Evolutionary conservation across 2,329 filamentous ascomycete species (phyloP), one percentile per base, ranked within the genome.

Genomic region (Hypoxylon sp.): DNA sequence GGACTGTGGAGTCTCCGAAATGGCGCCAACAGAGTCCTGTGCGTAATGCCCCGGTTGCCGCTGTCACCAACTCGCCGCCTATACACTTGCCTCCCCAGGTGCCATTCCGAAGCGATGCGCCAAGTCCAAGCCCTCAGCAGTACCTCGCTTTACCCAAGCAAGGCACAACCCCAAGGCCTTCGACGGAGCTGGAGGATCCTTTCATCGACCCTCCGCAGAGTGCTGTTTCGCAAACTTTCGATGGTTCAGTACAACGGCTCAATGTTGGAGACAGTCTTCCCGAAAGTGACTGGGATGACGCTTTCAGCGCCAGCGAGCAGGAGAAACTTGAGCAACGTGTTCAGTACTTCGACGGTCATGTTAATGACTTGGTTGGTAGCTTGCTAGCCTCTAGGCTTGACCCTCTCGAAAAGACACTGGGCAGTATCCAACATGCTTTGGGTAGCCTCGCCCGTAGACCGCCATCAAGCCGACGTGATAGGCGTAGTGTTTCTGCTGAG

Each of bases 211-310:
- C 81, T 2, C 79, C 82, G 44, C 70, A 78, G 70, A 80, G 81
- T 68, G 79, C 81, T 32, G 70, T 80, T 20, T 75, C 75, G 18
- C 82, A 81, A 46, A 84, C 82, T 1, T 82, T 84, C 45, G 83
- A 86, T 20, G 84, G 86, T 20, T 83, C 85, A 53, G 80, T 93
- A 28, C 86, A 87, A 65, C 86, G 87, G 56, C 82, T 93, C 57
- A 88, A 90, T 71, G 85, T 84, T 64, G 84, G 84, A 32, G 85
- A 86, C 26, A 89, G 87, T 65, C 82, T 90, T 14, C 89, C 90
- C 22, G 86, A 89, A 64, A 97, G 94, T 75, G 95, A 98, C 77
- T 99, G 96, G 96, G 93, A 97, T 74, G 91, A 91, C 74, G 88
- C 91, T 48, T 89, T 97, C 66, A 91, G 91, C 8, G 92, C 93